Evolutionary conservation across 148 eudicot genomes (phyloP), one percentile per base, ranked within the genome.

Genomic region (Silene latifolia): DNA sequence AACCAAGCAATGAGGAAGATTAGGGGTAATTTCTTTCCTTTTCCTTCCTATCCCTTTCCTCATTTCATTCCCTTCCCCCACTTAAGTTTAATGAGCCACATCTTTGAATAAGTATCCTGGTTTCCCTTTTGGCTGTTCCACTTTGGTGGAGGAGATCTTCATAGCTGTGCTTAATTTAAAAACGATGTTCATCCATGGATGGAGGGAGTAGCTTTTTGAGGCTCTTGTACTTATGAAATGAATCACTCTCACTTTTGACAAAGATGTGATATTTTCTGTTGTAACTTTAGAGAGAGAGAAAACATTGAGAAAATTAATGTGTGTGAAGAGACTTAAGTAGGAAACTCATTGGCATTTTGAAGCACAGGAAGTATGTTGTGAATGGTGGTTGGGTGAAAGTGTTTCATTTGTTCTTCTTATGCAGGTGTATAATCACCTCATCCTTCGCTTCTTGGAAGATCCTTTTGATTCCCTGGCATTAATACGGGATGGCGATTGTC

Each of bases 401-500:
- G 46, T 13, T 17, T 64, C 23, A 56, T 17, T 42, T 74, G 53
- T 44, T 25, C 57, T 71, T 42, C 35, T 67, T 81, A 20, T 82
- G 81, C 90, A 91, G 98, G 84, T 93, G 44, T 91, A 19, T 76
- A 79, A 80, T 79, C 66, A 80, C 25, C 48, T 77, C 78, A 81
- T 89, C 78, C 72, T 89, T 29, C 91, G 74, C 29, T 81, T 79
- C 77, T 64, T 88, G 80, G 95, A 87, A 48, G 83, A 85, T 47
- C 86, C 89, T 42, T 75, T 72, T 72, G 95, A 78, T 77, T 80
- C 87, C 7, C 57, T 93, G 78, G 94, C 85, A 51, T 77, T 91
- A 66, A 78, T 93, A 72, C 86, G 97, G 74, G 95, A 93, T 81
- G 42, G 72, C 65, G 98, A 89, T 80, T 56, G 24, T 73, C 93